Evolutionary conservation across 2,329 filamentous ascomycete species (phyloP).

Genomic region (Fusarium robinianum): DNA sequence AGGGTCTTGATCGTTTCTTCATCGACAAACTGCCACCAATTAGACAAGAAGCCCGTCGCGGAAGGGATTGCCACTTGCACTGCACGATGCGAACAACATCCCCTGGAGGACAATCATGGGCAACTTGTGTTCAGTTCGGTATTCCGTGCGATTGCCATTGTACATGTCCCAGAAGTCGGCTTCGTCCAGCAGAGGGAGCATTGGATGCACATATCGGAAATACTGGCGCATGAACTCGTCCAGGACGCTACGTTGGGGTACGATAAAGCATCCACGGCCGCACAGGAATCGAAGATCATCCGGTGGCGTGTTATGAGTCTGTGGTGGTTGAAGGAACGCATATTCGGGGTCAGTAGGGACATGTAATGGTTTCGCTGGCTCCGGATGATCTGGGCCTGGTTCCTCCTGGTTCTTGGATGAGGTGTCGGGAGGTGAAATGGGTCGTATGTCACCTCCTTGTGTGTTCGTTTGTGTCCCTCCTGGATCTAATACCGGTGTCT

Average conservation of each 20-base stretch:
- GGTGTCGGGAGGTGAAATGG: no score
- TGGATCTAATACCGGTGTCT: no score
- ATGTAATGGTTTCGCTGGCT: no score
- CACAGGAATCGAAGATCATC: no score
- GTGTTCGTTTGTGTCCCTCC: no score
- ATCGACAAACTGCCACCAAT: neutral
- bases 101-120: neutral
- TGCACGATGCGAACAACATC: neutral
- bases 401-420: no score
- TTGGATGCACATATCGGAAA: neutral
- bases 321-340: no score
- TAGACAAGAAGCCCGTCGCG: neutral
- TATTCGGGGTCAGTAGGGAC: no score
- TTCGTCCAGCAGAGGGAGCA: neutral
- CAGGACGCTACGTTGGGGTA: neutral
- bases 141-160: neutral
- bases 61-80: neutral
- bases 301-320: no score
- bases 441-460: no score
- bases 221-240: neutral
- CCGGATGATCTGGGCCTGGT: no score
- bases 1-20: neutral
- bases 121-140: neutral
- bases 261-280: neutral
- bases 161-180: neutral